A percentile compares a stretch with the other conserved stretches of the same genome.
phyloP scores from a whole-genome alignment of 345 rosid species.

The Excoecaria agallocha region DNA sequence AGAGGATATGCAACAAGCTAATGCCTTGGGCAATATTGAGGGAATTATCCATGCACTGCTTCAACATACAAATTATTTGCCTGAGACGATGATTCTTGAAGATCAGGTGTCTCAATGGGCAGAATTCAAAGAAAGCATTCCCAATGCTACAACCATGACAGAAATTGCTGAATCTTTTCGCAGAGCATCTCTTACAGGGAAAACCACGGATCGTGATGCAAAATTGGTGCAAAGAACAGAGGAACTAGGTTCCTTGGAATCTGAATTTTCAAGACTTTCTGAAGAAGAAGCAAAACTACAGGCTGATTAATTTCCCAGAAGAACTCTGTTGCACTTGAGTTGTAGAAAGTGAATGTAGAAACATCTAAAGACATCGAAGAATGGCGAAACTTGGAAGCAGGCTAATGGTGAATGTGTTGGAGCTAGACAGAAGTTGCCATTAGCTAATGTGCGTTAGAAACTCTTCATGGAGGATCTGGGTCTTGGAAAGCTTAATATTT shows the following conservation, averaged over 20 bases:
- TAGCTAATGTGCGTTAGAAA: constrained; percentile 7
- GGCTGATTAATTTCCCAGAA: not conserved
- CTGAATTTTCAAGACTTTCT: constrained; percentile 5
- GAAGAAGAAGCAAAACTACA: not conserved
- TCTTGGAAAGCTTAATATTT: constrained; percentile 1
- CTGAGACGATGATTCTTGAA: constrained; percentile 3
- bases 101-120: not conserved
- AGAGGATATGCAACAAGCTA: no score
- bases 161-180: no score
- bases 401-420: not conserved
- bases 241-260: constrained; percentile 3
- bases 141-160: not conserved
- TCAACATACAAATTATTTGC: not conserved
- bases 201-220: not conserved
- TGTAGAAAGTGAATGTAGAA: not conserved
- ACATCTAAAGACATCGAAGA: constrained; percentile 3
- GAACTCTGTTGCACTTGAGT: not conserved
- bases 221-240: not conserved
- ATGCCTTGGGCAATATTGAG: not conserved
- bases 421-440: not conserved
- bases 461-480: constrained; percentile 6
- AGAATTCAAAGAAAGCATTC: constrained; percentile 7
- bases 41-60: not conserved
- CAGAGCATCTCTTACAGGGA: no score
- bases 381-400: not conserved